These are phyloP conservation scores for Aspergillus incahuasiensis DNA, from an alignment of 495 filamentous ascomycete genomes.

Conservation along the genomic window DNA sequence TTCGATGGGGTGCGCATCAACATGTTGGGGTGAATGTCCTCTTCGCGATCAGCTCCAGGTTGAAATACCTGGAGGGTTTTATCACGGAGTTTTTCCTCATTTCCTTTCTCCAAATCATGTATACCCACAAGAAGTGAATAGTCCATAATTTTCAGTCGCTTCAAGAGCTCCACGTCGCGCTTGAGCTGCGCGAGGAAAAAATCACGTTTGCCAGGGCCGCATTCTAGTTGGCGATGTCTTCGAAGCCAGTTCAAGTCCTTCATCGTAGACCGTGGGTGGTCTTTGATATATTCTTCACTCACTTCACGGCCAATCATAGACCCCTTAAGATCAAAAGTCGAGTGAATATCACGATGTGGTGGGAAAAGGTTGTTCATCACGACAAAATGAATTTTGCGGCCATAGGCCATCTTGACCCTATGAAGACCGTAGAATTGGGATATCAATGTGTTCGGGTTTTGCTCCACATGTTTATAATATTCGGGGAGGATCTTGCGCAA, in stretches of 20 bases:
- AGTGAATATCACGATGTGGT: conserved; percentile 94
- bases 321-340: conserved; percentile 97
- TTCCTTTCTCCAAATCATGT: conserved; percentile 82
- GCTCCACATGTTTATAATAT: conserved; percentile 88
- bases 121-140: conserved; percentile 95
- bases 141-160: conserved; percentile 94
- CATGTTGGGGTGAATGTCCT: conserved; percentile 52
- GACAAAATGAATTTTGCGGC: conserved; percentile 97
- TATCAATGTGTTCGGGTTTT: conserved; percentile 92
- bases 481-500: conserved; percentile 86
- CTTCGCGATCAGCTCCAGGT: conserved; percentile 68
- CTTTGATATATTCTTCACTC: conserved; percentile 78
- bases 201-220: conserved; percentile 80
- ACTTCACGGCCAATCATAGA: conserved; percentile 91
- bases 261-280: conserved; percentile 86
- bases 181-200: conserved; percentile 85
- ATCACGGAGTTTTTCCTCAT: conserved; percentile 91
- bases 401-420: conserved; percentile 97
- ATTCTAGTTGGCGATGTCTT: conserved; percentile 75
- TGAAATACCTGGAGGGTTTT: conserved; percentile 95
- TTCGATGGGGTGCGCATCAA: conserved; percentile 92
- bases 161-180: conserved; percentile 77
- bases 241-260: conserved; percentile 98
- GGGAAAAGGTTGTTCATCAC: conserved; percentile 99
- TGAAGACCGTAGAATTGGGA: conserved; percentile 98